Conservation (phyloP, 257 asterid genomes). For the Scutellaria barbata region DNA sequence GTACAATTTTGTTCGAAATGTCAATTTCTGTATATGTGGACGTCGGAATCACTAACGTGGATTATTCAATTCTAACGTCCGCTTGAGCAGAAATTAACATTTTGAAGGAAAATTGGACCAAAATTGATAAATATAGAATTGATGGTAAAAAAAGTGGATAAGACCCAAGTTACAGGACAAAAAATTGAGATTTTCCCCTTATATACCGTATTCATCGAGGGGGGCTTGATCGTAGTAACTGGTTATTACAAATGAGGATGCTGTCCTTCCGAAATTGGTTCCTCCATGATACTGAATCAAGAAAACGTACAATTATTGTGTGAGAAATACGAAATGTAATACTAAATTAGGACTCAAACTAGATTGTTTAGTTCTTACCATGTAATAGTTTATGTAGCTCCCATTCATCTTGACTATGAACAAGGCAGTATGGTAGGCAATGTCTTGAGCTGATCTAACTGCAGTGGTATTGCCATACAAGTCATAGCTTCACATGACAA, state of each 20-base stretch:
- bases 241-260: conserved; percentile 56
- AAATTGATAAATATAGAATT: too few species aligned
- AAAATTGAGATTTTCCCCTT: too few species aligned
- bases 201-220: conserved; percentile 80
- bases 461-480: conserved; percentile 60
- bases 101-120: too few species aligned
- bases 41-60: too few species aligned
- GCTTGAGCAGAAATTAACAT: too few species aligned
- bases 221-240: conserved; percentile 84
- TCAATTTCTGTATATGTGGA: too few species aligned
- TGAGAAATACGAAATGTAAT: neutral
- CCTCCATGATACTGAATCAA: conserved; percentile 79
- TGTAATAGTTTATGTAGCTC: conserved; percentile 85
- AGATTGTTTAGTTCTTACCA: conserved; percentile 48
- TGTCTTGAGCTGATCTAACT: conserved; percentile 58
- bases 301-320: too few species aligned
- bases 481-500: conserved; percentile 59
- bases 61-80: too few species aligned
- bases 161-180: too few species aligned
- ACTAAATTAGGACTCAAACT: neutral
- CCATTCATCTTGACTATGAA: conserved; percentile 84
- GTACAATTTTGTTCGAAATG: too few species aligned
- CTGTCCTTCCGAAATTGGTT: conserved; percentile 78
- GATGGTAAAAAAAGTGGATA: too few species aligned
- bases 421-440: conserved; percentile 73